phyloP scores from a whole-genome alignment of 257 asterid genomes.

The Hygrophila difformis region DNA sequence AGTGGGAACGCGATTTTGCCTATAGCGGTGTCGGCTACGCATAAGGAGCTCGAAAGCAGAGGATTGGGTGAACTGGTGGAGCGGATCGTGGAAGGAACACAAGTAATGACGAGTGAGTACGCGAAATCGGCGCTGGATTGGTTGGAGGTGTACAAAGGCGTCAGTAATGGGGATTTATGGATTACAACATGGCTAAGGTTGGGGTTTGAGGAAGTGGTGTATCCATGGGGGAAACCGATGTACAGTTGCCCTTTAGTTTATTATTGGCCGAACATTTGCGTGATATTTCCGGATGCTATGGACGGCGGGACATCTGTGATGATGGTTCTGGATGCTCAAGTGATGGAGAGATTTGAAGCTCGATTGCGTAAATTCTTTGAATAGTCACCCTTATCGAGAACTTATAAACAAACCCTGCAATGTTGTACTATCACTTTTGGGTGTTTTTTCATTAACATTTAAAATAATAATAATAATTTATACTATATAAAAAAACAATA shows the following conservation, averaged over 20 bases:
- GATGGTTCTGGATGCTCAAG: slow-evolving; percentile 31
- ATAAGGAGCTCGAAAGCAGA: slow-evolving; percentile 23
- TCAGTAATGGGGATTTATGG: slow-evolving; percentile 33
- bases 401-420: too few relatives aligned
- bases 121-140: slow-evolving; percentile 39
- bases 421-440: too few relatives aligned
- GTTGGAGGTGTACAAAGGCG: slow-evolving; percentile 40
- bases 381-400: too few relatives aligned
- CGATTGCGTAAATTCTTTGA: slow-evolving; percentile 17
- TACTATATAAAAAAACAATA: too few relatives aligned
- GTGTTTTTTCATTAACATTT: too few relatives aligned
- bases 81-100: slow-evolving; percentile 24
- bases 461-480: too few relatives aligned
- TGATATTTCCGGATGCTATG: slow-evolving; percentile 25
- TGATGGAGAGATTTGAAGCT: slow-evolving; percentile 30
- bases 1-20: too few relatives aligned
- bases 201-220: slow-evolving; percentile 31
- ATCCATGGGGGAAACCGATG: slow-evolving; percentile 46
- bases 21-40: too few relatives aligned
- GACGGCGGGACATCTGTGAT: slow-evolving; percentile 28
- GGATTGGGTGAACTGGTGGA: slow-evolving; percentile 29
- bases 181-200: slow-evolving; percentile 42
- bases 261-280: slow-evolving; percentile 4
- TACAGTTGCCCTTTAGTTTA: too few relatives aligned
- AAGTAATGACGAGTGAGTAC: slow-evolving; percentile 31